These are phyloP conservation scores for Phaseolus lunatus DNA, from an alignment of 306 rosid genomes.

Conservation along the genomic window DNA sequence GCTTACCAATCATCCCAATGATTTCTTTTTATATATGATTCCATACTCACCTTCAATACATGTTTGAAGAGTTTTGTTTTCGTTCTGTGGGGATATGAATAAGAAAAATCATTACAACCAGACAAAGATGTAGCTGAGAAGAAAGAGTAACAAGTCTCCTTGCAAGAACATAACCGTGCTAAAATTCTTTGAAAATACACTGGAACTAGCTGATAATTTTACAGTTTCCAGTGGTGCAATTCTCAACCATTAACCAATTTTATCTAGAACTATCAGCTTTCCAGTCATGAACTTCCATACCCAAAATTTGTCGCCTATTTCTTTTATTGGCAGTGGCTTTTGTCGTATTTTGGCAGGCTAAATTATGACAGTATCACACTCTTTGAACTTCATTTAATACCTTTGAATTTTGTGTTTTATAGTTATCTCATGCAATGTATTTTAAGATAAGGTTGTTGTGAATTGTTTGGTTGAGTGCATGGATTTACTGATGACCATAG, in stretches of 20 bases:
- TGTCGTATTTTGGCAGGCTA: neutral
- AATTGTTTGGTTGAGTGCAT: conserved; percentile 39
- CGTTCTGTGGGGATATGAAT: conserved; percentile 4
- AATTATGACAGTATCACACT: neutral
- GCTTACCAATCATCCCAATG: neutral
- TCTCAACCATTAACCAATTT: neutral
- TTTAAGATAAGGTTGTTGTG: conserved; percentile 45
- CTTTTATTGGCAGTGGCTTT: neutral
- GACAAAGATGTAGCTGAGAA: conserved; percentile 28
- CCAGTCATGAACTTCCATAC: conserved; percentile 9
- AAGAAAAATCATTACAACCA: conserved; percentile 28
- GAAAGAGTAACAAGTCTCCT: conserved; percentile 30
- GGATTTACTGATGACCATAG: conserved; percentile 23
- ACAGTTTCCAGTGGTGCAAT: neutral
- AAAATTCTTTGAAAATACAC: neutral
- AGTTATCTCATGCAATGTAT: conserved; percentile 33
- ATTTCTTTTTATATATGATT: neutral
- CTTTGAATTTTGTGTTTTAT: neutral
- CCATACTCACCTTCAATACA: neutral
- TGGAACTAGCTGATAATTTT: conserved; percentile 10
- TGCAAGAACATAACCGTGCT: neutral
- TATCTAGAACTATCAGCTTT: neutral
- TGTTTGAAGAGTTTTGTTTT: neutral
- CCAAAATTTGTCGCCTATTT: neutral
- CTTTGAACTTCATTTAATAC: conserved; percentile 11